Conservation (phyloP, 176 grass and related monocot species). For the Eleusine indica region DNA sequence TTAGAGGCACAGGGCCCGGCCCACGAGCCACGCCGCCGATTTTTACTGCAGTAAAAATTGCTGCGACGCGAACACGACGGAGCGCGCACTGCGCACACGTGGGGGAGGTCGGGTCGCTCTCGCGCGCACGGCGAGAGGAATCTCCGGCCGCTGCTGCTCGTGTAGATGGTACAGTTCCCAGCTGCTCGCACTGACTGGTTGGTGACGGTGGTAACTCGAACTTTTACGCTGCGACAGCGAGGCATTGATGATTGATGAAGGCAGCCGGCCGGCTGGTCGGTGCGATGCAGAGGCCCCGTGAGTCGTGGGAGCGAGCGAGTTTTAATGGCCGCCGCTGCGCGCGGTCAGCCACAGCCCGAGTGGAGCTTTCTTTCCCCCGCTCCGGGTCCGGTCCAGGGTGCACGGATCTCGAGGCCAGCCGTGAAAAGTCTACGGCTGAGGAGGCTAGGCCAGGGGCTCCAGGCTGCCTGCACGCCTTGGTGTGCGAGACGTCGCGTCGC, state of each 20-base stretch:
- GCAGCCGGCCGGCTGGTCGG: background rate
- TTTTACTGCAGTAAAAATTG: no score
- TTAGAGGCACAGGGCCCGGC: background rate
- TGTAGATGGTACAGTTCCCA: background rate
- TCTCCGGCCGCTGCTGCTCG: background rate
- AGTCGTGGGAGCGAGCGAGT: no score
- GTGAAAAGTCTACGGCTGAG: conserved; percentile 30
- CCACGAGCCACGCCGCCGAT: background rate
- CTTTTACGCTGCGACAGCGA: conserved; percentile 4
- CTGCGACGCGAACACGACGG: no score
- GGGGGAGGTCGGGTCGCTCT: background rate
- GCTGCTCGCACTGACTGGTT: background rate
- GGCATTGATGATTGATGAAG: conserved; percentile 29
- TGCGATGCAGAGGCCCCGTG: background rate
- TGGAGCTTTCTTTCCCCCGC: background rate
- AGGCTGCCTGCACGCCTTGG: background rate
- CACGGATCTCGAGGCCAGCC: conserved; percentile 32
- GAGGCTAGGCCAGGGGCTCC: no score
- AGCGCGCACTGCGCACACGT: background rate
- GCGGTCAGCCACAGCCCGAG: no score
- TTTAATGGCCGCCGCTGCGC: background rate
- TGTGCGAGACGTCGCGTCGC: conserved; percentile 34
- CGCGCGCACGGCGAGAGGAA: background rate
- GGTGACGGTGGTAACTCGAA: conserved; percentile 39
- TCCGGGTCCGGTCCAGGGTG: no score